Evolutionary conservation across 2,329 filamentous ascomycete species (phyloP).

Genomic region (Pezicula rhizophila): DNA sequence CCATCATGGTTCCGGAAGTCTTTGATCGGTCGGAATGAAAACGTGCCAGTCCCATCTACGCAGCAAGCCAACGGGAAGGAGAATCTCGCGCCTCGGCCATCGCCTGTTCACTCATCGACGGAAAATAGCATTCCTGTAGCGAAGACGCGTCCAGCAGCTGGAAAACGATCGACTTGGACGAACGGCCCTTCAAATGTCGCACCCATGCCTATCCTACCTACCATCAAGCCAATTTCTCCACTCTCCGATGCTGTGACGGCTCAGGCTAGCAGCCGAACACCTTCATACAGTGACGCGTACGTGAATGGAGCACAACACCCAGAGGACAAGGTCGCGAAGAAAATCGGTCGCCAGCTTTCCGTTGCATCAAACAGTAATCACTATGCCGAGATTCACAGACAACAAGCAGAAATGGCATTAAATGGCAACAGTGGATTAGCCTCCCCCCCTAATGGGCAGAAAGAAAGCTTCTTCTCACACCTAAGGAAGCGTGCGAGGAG

Average conservation of each 20-base stretch:
- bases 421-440: slow-evolving; percentile 73
- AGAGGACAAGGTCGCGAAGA: slow-evolving; percentile 70
- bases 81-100: slow-evolving; percentile 36
- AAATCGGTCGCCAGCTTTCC: slow-evolving; percentile 90
- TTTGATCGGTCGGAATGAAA: slow-evolving; percentile 74
- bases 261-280: slow-evolving; percentile 66
- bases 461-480: slow-evolving; percentile 98
- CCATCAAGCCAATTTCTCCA: slow-evolving; percentile 91
- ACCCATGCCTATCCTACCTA: slow-evolving; percentile 93
- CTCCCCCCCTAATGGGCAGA: slow-evolving; percentile 73
- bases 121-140: slow-evolving; percentile 33
- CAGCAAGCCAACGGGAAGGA: slow-evolving; percentile 43
- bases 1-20: slow-evolving; percentile 97
- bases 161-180: slow-evolving; percentile 90
- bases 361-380: slow-evolving; percentile 89
- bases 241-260: slow-evolving; percentile 89
- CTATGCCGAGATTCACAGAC: slow-evolving; percentile 82
- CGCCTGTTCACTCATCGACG: slow-evolving; percentile 36
- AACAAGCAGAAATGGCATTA: slow-evolving; percentile 84
- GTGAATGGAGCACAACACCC: slow-evolving; percentile 31
- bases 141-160: slow-evolving; percentile 45
- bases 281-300: slow-evolving; percentile 46
- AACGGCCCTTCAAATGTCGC: slow-evolving; percentile 74
- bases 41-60: slow-evolving; percentile 51
- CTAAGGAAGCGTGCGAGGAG: slow-evolving; percentile 86